These are phyloP conservation scores for Malus sylvestris DNA, from an alignment of 306 rosid genomes.

Conservation along the genomic window DNA sequence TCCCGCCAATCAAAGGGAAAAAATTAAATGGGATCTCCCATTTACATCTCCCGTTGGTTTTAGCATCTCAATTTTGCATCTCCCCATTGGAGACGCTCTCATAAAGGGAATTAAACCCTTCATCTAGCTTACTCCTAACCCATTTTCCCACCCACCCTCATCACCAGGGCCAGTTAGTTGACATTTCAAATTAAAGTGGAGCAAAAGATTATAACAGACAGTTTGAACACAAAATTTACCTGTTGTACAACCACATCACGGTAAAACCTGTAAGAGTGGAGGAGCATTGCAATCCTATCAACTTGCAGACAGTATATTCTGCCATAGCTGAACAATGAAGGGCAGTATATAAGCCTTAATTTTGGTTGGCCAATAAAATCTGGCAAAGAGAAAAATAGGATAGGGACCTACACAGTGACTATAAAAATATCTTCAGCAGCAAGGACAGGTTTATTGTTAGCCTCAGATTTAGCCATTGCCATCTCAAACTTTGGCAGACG, in stretches of 20 bases:
- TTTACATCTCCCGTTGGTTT: too few relatives aligned
- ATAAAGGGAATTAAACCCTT: not conserved
- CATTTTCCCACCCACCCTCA: not conserved
- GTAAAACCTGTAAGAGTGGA: slow-evolving; percentile 81
- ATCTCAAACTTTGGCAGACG: slow-evolving; percentile 94
- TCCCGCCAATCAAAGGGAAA: too few relatives aligned
- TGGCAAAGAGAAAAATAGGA: slow-evolving; percentile 9
- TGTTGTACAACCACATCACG: slow-evolving; percentile 98
- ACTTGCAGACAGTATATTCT: slow-evolving; percentile 97
- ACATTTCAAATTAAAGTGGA: not conserved
- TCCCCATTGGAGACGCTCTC: too few relatives aligned
- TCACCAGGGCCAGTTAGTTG: not conserved
- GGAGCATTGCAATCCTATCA: slow-evolving; percentile 94
- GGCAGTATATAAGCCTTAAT: slow-evolving; percentile 9
- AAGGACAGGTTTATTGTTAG: slow-evolving; percentile 76
- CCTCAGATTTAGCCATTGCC: slow-evolving; percentile 94
- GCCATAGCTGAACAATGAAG: slow-evolving; percentile 65
- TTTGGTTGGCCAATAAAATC: slow-evolving; percentile 12
- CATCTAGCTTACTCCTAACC: not conserved
- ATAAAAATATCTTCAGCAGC: slow-evolving; percentile 84
- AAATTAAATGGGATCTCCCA: too few relatives aligned
- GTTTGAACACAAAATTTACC: slow-evolving; percentile 38
- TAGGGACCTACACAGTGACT: slow-evolving; percentile 69
- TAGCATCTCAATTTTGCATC: not conserved
- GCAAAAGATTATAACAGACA: not conserved